These are phyloP conservation scores for Dissophora globulifera DNA, from an alignment of 192 early-diverging fungal species.

Conservation along the genomic window DNA sequence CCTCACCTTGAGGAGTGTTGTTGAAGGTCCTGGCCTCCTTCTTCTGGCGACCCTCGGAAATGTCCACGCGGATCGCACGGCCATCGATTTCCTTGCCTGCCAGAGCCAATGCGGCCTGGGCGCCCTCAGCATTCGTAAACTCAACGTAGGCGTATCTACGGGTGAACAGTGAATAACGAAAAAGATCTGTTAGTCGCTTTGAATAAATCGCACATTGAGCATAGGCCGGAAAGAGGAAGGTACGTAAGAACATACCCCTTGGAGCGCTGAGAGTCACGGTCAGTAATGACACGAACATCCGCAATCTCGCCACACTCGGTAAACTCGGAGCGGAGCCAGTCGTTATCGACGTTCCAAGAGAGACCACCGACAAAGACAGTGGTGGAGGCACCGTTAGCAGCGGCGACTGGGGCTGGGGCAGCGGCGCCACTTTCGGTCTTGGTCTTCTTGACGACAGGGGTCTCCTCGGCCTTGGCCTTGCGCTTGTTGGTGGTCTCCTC, in stretches of 20 bases:
- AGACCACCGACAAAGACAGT: constrained; percentile 81
- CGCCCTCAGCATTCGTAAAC: constrained; percentile 72
- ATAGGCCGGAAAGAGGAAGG: not conserved
- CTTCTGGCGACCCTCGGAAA: constrained; percentile 66
- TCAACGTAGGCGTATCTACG: constrained; percentile 90
- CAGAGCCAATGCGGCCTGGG: constrained; percentile 74
- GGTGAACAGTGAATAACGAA: not conserved
- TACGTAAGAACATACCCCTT: constrained; percentile 67
- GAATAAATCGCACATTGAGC: too few species aligned
- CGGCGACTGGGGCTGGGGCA: constrained; percentile 37
- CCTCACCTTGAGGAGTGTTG: constrained; percentile 61
- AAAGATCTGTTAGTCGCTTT: too few species aligned
- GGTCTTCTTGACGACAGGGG: constrained; percentile 55
- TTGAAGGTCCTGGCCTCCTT: constrained; percentile 43
- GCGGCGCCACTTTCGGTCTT: constrained; percentile 58
- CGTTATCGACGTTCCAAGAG: constrained; percentile 76
- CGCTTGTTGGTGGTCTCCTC: constrained; percentile 60
- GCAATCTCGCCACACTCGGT: constrained; percentile 75
- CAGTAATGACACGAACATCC: constrained; percentile 81
- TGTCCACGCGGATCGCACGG: constrained; percentile 81
- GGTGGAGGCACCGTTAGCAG: constrained; percentile 51
- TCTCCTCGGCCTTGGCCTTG: constrained; percentile 56
- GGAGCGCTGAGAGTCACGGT: constrained; percentile 74
- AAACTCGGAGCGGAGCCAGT: constrained; percentile 71
- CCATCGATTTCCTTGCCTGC: constrained; percentile 84